A percentile compares a stretch with the other conserved stretches of the same genome.
These are phyloP conservation scores for Podaxis pistillaris DNA, from an alignment of 768 basidiomycete species.

Conservation along the genomic window DNA sequence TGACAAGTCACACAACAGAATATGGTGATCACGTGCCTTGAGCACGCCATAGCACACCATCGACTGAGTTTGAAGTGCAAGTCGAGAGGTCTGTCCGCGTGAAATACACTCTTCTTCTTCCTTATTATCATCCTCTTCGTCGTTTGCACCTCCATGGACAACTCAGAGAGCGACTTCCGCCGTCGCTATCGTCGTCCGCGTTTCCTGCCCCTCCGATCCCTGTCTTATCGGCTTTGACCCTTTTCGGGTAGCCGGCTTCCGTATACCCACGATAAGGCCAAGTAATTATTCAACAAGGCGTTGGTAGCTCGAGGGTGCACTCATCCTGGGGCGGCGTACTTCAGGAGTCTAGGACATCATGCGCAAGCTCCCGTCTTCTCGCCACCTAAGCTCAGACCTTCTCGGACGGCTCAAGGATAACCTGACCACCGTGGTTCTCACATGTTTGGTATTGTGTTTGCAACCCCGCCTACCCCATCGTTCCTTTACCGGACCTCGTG, in stretches of 20 bases:
- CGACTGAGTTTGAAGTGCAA: conserved; percentile 37
- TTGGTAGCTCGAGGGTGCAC: neutral
- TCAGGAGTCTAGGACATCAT: no score
- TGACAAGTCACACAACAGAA: no score
- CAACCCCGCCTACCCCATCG: conserved; percentile 1
- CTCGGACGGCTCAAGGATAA: neutral
- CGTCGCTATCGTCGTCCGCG: neutral
- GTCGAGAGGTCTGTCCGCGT: conserved; percentile 26
- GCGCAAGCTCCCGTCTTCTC: no score
- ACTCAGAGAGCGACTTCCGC: conserved; percentile 2
- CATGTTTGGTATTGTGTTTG: neutral
- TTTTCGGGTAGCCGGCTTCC: neutral
- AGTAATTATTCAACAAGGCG: neutral
- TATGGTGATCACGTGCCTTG: neutral
- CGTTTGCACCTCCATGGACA: conserved; percentile 10
- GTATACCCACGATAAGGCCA: neutral
- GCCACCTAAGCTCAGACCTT: neutral
- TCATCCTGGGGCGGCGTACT: no score
- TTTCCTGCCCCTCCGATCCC: neutral
- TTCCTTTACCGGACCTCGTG: conserved; percentile 6
- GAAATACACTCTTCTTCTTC: conserved; percentile 16
- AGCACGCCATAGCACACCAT: conserved; percentile 45
- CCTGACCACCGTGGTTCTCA: neutral
- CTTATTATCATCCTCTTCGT: neutral
- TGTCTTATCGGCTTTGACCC: neutral